Evolutionary conservation across 2,329 filamentous ascomycete genomes (phyloP).

Genomic region (Pseudocercospora fuligena): DNA sequence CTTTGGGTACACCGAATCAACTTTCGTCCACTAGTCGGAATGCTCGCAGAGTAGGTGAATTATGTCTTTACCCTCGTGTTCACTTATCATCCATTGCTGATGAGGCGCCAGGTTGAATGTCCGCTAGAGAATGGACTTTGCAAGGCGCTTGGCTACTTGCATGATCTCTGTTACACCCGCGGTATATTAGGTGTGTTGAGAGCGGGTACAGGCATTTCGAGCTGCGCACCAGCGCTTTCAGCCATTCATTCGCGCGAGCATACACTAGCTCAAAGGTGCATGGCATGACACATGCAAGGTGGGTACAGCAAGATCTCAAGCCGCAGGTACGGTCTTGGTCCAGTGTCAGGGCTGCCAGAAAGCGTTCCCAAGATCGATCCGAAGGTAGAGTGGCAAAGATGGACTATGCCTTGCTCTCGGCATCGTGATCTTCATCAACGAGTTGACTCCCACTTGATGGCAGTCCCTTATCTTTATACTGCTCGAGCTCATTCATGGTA

Average conservation of each 20-base stretch:
- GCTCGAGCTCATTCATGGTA: slow-evolving; percentile 23
- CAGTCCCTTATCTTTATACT: slow-evolving; percentile 16
- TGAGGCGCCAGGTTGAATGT: background rate
- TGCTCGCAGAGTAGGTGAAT: background rate
- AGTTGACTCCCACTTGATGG: background rate
- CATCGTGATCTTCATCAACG: background rate
- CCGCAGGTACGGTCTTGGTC: too few species aligned
- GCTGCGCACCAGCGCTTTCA: background rate
- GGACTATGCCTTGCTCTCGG: background rate
- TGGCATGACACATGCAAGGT: too few species aligned
- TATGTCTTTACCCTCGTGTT: background rate
- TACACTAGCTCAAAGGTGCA: background rate
- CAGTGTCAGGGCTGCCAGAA: too few species aligned
- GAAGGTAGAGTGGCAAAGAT: background rate
- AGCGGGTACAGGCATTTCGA: background rate
- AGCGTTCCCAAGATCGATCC: background rate
- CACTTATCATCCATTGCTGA: background rate
- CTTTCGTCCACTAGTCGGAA: background rate
- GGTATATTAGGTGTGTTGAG: background rate
- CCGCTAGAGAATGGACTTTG: background rate
- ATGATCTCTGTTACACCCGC: background rate
- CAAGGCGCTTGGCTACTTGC: background rate
- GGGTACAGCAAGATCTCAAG: too few species aligned
- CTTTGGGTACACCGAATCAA: background rate
- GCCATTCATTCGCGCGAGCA: background rate